A percentile compares a stretch with the other conserved stretches of the same genome.
Conservation (phyloP, 2,329 filamentous ascomycete species). For the Mycosphaerella arachidis region DNA sequence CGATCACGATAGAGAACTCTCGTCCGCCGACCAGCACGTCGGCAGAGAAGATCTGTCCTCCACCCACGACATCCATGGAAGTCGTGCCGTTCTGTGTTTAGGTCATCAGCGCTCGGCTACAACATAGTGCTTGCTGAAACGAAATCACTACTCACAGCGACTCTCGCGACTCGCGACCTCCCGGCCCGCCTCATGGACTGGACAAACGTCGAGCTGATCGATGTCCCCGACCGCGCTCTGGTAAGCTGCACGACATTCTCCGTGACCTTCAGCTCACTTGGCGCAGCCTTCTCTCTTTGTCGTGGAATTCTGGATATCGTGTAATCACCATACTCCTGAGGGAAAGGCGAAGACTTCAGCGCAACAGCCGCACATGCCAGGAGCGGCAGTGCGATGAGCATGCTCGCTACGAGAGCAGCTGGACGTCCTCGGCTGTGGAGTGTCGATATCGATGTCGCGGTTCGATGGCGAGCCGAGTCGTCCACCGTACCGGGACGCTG, state of each 20-base stretch:
- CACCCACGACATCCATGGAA: constrained; percentile 18
- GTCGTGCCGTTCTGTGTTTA: constrained; percentile 17
- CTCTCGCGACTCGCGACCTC: constrained; percentile 9
- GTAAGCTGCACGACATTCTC: constrained; percentile 24
- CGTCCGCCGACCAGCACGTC: constrained; percentile 28
- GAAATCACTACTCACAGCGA: constrained; percentile 6
- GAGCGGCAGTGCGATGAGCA: constrained; percentile 11
- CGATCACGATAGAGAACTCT: constrained; percentile 38
- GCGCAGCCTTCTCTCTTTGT: constrained; percentile 6
- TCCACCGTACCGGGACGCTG: neutral
- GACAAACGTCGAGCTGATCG: constrained; percentile 26
- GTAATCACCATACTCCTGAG: constrained; percentile 13
- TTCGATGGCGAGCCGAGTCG: neutral
- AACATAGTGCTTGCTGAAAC: neutral
- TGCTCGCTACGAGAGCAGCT: neutral
- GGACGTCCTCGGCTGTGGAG: neutral
- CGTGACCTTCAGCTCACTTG: constrained; percentile 22
- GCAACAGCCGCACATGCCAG: constrained; percentile 9
- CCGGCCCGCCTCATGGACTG: constrained; percentile 24
- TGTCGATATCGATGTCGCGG: neutral
- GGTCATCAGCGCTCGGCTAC: neutral
- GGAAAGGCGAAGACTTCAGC: constrained; percentile 4
- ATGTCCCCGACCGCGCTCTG: constrained; percentile 14
- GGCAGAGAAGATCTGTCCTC: constrained; percentile 31
- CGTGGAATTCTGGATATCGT: constrained; percentile 19